phyloP scores from a whole-genome alignment of 208 protist genomes.

The Blechomonas ayalai region DNA sequence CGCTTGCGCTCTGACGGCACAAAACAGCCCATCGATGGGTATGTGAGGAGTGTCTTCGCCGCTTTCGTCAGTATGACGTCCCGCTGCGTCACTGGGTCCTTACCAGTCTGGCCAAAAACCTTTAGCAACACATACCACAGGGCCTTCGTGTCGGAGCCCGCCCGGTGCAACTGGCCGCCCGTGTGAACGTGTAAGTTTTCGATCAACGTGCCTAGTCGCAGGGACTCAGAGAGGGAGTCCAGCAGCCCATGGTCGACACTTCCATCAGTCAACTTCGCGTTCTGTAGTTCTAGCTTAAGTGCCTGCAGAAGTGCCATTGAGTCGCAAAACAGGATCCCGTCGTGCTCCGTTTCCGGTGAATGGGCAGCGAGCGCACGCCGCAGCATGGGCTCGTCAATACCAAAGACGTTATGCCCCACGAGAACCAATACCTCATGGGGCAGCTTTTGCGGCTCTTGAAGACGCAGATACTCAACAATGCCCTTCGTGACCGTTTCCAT shows the following conservation, averaged over 20 bases:
- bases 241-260: constrained; percentile 30
- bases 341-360: constrained; percentile 16
- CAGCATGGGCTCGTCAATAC: constrained; percentile 80
- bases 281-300: constrained; percentile 33
- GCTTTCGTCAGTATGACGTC: constrained; percentile 38
- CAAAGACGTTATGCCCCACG: constrained; percentile 81
- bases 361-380: constrained; percentile 46
- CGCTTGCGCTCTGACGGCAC: constrained; percentile 35
- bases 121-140: constrained; percentile 82
- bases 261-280: constrained; percentile 6
- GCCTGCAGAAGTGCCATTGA: constrained; percentile 52
- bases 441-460: constrained; percentile 26
- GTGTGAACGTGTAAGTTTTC: constrained; percentile 47
- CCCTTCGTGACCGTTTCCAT: constrained; percentile 40
- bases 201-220: constrained; percentile 60
- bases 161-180: constrained; percentile 72
- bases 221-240: constrained; percentile 49
- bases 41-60: constrained; percentile 43
- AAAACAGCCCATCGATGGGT: constrained; percentile 59
- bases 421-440: constrained; percentile 60
- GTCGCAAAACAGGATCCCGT: constrained; percentile 81
- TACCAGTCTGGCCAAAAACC: constrained; percentile 27
- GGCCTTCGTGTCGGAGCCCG: constrained; percentile 74
- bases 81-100: constrained; percentile 27
- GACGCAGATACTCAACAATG: constrained; percentile 59